Base-by-base conservation (phyloP, 2,329 filamentous ascomycete genomes). In the Zarea fungicola region DNA sequence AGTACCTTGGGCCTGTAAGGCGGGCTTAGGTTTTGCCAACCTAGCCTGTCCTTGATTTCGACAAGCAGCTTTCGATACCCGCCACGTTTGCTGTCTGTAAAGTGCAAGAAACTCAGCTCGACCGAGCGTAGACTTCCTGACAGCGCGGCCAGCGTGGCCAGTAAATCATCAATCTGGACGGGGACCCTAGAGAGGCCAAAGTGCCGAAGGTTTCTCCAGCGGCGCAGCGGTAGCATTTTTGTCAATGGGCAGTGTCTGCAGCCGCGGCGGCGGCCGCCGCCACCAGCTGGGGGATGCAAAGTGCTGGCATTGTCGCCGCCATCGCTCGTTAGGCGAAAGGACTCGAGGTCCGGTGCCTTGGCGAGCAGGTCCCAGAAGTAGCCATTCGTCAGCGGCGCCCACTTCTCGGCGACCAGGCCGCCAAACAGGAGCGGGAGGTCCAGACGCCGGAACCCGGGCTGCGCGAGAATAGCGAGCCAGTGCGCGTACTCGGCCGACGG, bases 21-120 rank as follows among this genome's bases (percentile, higher is more conserved):
- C 5, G 5, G 11, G 13, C 11, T 29, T 11, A 29, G 22, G 6
- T 35, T 16, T 6, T 35, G 13, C 42, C 42, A 44, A 4, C 14
- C 7, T 8, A 44, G 29, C 14, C 11, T 18, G 11, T 19, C n/a
- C 29, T 18, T 23, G 22, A 61, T 56, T 3, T 48, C 51, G 29
- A 49, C 23, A 9, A 64, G 52, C 5, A 64, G 40, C 9, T 52
- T 40, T 31, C 52, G 16, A n/a, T 35, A 44, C 7, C 26, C 29
- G n/a, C n/a, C n/a, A n/a, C n/a, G n/a, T 14, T 6, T 19, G n/a
- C 13, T 18, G 19, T 53, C 48, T 13, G 60, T 1, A 22, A 66
- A 66, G 5, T 9, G 14, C 1, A 69, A 52, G 13, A 60, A 62
- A 39, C 63, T 67, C 6, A 70, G 53, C 22, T 70, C 59, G 1